Evolutionary conservation across 352 stramenopile species (phyloP).

Genomic region (Phytophthora multivora): DNA sequence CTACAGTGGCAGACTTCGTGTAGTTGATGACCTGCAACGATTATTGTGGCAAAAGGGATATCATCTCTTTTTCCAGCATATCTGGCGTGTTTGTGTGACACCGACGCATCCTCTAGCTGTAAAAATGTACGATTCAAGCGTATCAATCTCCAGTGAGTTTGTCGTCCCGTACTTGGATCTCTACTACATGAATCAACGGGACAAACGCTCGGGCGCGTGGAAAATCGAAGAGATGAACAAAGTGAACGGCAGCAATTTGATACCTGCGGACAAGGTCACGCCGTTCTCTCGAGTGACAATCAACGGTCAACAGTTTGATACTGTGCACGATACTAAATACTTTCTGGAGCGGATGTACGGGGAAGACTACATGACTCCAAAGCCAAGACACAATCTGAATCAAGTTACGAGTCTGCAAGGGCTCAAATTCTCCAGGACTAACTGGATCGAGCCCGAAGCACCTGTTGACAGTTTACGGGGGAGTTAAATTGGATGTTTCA

Average conservation of each 20-base stretch:
- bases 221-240: conserved; percentile 33
- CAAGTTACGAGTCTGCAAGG: neutral
- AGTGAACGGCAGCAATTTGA: conserved; percentile 9
- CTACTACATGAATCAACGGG: conserved; percentile 26
- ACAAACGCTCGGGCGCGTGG: conserved; percentile 3
- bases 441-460: neutral
- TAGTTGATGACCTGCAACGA: conserved; percentile 13
- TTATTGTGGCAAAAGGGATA: conserved; percentile 46
- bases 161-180: conserved; percentile 41
- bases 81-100: conserved; percentile 45
- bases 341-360: conserved; percentile 43
- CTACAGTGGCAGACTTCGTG: conserved; percentile 21
- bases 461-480: neutral
- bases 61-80: conserved; percentile 39
- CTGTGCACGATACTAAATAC: conserved; percentile 31
- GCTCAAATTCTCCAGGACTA: neutral
- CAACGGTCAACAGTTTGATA: conserved; percentile 36
- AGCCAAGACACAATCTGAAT: conserved; percentile 1
- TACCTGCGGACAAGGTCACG: conserved; percentile 27
- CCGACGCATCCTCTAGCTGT: conserved; percentile 41
- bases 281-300: conserved; percentile 29
- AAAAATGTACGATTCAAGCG: conserved; percentile 37
- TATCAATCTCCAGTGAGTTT: conserved; percentile 8
- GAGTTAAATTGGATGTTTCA: neutral
- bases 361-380: conserved; percentile 36